These are phyloP conservation scores for Apiotrichum gracile DNA, from an alignment of 1,284 basidiomycete genomes.

Conservation along the genomic window DNA sequence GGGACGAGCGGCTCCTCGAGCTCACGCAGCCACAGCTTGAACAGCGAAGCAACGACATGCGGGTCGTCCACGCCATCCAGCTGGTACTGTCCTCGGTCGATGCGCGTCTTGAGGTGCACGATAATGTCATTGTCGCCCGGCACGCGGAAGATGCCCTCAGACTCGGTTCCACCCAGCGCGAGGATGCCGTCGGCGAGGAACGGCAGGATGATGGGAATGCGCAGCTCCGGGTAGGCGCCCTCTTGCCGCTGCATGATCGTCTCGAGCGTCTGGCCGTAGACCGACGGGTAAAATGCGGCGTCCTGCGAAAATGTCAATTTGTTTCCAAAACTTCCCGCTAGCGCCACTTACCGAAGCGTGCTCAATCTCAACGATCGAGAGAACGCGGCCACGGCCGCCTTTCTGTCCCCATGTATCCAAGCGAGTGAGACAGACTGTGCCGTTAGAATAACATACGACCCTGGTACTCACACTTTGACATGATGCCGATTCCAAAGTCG, in stretches of 20 bases:
- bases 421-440: conserved; percentile 62
- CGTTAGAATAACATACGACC: background rate
- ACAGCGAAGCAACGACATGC: conserved; percentile 74
- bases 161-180: conserved; percentile 70
- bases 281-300: conserved; percentile 86
- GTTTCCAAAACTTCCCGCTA: too few relatives aligned
- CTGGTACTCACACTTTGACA: conserved; percentile 61
- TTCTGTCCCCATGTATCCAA: conserved; percentile 66
- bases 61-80: conserved; percentile 72
- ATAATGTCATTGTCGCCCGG: conserved; percentile 81
- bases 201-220: conserved; percentile 82
- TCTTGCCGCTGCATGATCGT: conserved; percentile 75
- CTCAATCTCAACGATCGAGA: conserved; percentile 74
- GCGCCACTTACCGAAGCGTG: conserved; percentile 63
- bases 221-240: conserved; percentile 71
- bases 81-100: conserved; percentile 84
- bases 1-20: conserved; percentile 81
- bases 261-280: conserved; percentile 81
- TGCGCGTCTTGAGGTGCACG: conserved; percentile 74
- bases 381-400: conserved; percentile 74
- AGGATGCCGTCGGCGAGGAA: conserved; percentile 87
- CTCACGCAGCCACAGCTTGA: conserved; percentile 89
- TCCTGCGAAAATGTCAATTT: conserved; percentile 51
- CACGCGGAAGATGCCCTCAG: conserved; percentile 85
- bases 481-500: conserved; percentile 72